phyloP scores from a whole-genome alignment of 306 rosid species.

The Ziziphus jujuba region DNA sequence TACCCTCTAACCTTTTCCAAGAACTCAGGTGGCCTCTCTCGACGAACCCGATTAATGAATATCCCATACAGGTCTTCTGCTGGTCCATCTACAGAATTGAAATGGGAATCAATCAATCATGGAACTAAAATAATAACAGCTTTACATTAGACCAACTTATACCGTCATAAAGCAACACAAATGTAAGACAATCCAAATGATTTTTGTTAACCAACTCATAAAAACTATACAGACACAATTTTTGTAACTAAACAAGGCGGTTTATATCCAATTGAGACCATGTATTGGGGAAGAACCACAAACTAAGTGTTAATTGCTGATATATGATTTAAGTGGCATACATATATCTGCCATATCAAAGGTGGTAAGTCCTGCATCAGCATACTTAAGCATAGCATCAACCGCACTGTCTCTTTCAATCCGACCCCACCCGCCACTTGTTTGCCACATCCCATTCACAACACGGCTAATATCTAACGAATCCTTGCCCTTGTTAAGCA shows the following conservation, averaged over 20 bases:
- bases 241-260: no score
- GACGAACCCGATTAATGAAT: slow-evolving; percentile 86
- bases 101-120: slow-evolving; percentile 3
- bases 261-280: no score
- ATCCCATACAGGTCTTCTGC: slow-evolving; percentile 93
- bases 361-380: slow-evolving; percentile 67
- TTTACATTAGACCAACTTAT: not conserved
- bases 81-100: slow-evolving; percentile 72
- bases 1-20: slow-evolving; percentile 84
- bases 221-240: not conserved
- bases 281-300: no score
- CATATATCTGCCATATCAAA: slow-evolving; percentile 93
- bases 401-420: slow-evolving; percentile 65
- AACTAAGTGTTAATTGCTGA: not conserved
- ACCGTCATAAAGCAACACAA: slow-evolving; percentile 3
- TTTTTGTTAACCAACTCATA: not conserved
- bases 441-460: slow-evolving; percentile 92
- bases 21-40: slow-evolving; percentile 83
- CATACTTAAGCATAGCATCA: slow-evolving; percentile 76
- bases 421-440: slow-evolving; percentile 82
- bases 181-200: not conserved
- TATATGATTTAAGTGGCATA: slow-evolving; percentile 18
- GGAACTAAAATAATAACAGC: not conserved
- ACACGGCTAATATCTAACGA: slow-evolving; percentile 66
- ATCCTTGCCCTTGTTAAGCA: slow-evolving; percentile 62